Evolutionary conservation across 2,329 filamentous ascomycete genomes (phyloP), one percentile per base, ranked within the genome.

Genomic region (Fusarium sp.): DNA sequence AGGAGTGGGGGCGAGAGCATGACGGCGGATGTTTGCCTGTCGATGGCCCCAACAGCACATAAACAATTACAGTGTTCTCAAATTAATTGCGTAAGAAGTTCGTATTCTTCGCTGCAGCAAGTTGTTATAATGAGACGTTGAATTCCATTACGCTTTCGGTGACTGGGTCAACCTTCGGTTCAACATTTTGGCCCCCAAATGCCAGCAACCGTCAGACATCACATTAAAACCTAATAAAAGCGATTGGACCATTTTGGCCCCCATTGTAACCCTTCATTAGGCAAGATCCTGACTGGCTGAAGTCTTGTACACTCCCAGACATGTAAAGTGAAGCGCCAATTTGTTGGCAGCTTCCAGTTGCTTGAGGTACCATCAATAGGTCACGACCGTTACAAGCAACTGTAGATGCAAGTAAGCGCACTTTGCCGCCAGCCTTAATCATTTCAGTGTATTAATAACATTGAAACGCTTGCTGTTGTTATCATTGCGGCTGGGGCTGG

Each of bases 201-300:
- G n/a, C 10, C 18, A 7, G 34, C 34, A 37, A 4, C 34, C 18
- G 12, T n/a, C 18, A 37, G 18, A n/a, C 2, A n/a, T n/a, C 3
- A 37, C 18, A 7, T 11, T 18, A 2, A 37, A n/a, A 18, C n/a
- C 34, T n/a, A n/a, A 12, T 12, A 18, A n/a, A 6, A n/a, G 11
- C 18, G 34, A 37, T 37, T n/a, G 18, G 18, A 37, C 4, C 34
- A 18, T 37, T 37, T 37, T 37, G 18, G 18, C 10, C 34, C 34
- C 34, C 34, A 37, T n/a, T n/a, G 5, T 3, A n/a, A 37, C 34
- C 18, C 18, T 37, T 7, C 9, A 16, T 18, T 11, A 11, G 11
- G 34, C 1, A 37, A n/a, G 0, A 4, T 7, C 18, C 3, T n/a
- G 5, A 37, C 18, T n/a, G 11, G 5, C 3, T n/a, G 34, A 12